Evolutionary conservation across 495 filamentous ascomycete species (phyloP).

Genomic region (Trichoderma erinaceum): DNA sequence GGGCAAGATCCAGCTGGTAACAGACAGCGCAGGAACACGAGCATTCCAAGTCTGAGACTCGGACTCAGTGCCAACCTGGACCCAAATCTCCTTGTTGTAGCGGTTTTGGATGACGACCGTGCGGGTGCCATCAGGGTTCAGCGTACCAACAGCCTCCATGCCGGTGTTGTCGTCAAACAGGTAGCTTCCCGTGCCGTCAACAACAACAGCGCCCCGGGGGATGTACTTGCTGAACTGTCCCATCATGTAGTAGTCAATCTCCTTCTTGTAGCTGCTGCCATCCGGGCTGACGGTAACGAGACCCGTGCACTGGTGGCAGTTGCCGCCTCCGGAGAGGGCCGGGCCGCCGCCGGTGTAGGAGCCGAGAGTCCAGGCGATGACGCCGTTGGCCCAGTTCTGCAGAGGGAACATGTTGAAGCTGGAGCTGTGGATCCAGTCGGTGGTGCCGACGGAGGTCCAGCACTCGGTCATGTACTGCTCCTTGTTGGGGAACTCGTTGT

Average conservation of each 20-base stretch:
- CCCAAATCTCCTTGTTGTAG: conserved; percentile 44
- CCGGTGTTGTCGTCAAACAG: conserved; percentile 37
- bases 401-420: conserved; percentile 51
- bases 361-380: conserved; percentile 49
- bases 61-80: conserved; percentile 33
- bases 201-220: conserved; percentile 41
- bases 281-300: conserved; percentile 41
- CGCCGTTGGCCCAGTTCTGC: conserved; percentile 51
- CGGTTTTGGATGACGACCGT: conserved; percentile 50
- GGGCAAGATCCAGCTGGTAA: conserved; percentile 50
- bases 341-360: conserved; percentile 48
- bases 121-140: conserved; percentile 48
- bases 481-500: conserved; percentile 37
- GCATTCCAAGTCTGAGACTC: conserved; percentile 49
- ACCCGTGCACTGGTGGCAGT: conserved; percentile 43
- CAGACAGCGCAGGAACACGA: conserved; percentile 38
- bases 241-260: conserved; percentile 51
- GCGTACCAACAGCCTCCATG: conserved; percentile 44
- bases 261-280: conserved; percentile 36
- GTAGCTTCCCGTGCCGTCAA: conserved; percentile 42
- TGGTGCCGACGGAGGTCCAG: conserved; percentile 39
- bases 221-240: conserved; percentile 55
- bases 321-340: conserved; percentile 40
- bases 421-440: conserved; percentile 42
- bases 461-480: conserved; percentile 57